These are phyloP conservation scores for Serendipita sp. DNA, from an alignment of 768 basidiomycete species.

Conservation along the genomic window DNA sequence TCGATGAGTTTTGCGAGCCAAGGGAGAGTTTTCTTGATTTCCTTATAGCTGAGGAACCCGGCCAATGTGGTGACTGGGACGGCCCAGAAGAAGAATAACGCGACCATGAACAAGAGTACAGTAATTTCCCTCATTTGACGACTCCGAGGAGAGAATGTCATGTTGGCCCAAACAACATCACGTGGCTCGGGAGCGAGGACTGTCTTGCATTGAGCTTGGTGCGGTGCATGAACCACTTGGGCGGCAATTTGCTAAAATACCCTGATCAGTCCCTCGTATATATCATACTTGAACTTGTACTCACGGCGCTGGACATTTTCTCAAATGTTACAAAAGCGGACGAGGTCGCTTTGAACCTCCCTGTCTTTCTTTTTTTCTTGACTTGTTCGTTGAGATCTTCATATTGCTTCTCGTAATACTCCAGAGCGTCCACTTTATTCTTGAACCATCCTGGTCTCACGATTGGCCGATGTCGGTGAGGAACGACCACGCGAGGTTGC, in stretches of 20 bases:
- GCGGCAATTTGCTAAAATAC: slow-evolving; percentile 61
- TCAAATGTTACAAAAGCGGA: slow-evolving; percentile 94
- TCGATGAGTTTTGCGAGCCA: slow-evolving; percentile 81
- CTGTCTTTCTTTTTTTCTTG: slow-evolving; percentile 47
- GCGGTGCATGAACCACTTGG: slow-evolving; percentile 63
- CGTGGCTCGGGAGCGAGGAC: slow-evolving; percentile 81
- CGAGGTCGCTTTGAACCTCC: slow-evolving; percentile 66
- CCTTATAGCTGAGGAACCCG: slow-evolving; percentile 74
- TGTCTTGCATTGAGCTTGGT: slow-evolving; percentile 49
- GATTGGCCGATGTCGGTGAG: slow-evolving; percentile 60
- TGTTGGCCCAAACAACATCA: slow-evolving; percentile 89
- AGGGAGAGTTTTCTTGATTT: slow-evolving; percentile 80
- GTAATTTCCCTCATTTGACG: slow-evolving; percentile 52
- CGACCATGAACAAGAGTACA: slow-evolving; percentile 47
- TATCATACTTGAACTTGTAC: slow-evolving; percentile 16
- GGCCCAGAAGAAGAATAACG: slow-evolving; percentile 82
- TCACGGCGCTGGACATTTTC: slow-evolving; percentile 80
- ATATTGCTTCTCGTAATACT: slow-evolving; percentile 70
- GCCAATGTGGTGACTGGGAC: slow-evolving; percentile 82
- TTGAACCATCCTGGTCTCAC: slow-evolving; percentile 59
- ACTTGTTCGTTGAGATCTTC: slow-evolving; percentile 71
- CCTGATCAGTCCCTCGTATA: neutral
- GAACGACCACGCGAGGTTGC: slow-evolving; percentile 45
- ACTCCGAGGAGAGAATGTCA: slow-evolving; percentile 45
- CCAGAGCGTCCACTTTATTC: slow-evolving; percentile 71